Percentiles rank a stretch among this genome's conserved stretches.
Conservation (phyloP, 108 stramenopile genomes). For the Bacterosira constricta region DNA sequence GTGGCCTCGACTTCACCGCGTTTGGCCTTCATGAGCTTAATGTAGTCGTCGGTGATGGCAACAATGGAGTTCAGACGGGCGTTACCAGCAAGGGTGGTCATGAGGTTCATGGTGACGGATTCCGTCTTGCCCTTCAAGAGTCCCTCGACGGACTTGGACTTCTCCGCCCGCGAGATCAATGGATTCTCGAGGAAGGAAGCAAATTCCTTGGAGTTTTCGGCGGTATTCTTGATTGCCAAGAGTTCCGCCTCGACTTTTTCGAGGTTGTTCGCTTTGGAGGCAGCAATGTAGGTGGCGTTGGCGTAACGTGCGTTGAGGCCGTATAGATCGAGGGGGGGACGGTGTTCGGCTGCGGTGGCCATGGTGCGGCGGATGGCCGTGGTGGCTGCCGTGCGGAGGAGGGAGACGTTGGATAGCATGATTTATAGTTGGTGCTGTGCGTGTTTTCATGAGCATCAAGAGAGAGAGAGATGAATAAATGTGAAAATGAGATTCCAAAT, state of each 20-base stretch:
- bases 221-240: slow-evolving; percentile 69
- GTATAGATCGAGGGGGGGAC: slow-evolving; percentile 86
- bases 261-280: slow-evolving; percentile 81
- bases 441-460: no score
- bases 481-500: no score
- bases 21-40: slow-evolving; percentile 92
- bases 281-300: slow-evolving; percentile 94
- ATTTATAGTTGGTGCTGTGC: no score
- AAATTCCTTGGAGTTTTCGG: slow-evolving; percentile 64
- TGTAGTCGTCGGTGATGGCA: slow-evolving; percentile 77
- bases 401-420: slow-evolving; percentile 20
- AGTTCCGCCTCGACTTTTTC: slow-evolving; percentile 90
- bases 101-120: slow-evolving; percentile 84
- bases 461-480: no score
- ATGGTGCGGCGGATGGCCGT: slow-evolving; percentile 7
- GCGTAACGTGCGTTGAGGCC: slow-evolving; percentile 95
- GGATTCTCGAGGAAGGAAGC: slow-evolving; percentile 86
- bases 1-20: slow-evolving; percentile 94
- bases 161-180: slow-evolving; percentile 81
- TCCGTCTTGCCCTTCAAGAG: slow-evolving; percentile 72
- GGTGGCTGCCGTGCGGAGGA: slow-evolving; percentile 10
- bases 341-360: slow-evolving; percentile 60
- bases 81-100: slow-evolving; percentile 94
- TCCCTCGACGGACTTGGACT: slow-evolving; percentile 63
- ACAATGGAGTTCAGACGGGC: slow-evolving; percentile 81